These are phyloP conservation scores for Phoenix dactylifera DNA, from an alignment of 176 grass and related monocot species.

Conservation along the genomic window DNA sequence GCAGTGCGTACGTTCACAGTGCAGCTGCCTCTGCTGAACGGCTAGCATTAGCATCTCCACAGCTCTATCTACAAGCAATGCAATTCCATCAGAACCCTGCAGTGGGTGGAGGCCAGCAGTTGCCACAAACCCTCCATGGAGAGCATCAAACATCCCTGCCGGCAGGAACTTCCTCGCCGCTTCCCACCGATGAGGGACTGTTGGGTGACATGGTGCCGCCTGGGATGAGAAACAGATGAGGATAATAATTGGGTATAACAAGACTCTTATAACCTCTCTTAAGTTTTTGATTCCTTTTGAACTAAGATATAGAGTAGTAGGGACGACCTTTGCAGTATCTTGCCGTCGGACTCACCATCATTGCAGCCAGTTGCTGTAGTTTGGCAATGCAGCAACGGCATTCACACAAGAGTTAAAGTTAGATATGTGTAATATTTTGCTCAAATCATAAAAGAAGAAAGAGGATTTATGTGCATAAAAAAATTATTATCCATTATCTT, in stretches of 20 bases:
- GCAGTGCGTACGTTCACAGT: conserved; percentile 21
- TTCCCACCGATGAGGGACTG: conserved; percentile 39
- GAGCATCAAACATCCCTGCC: not conserved
- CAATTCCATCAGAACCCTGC: conserved; percentile 17
- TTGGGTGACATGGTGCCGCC: conserved; percentile 78
- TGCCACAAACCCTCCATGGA: conserved; percentile 1
- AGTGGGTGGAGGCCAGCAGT: conserved; percentile 4
- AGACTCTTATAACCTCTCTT: too few relatives aligned
- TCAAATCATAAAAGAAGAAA: too few relatives aligned
- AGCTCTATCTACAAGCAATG: not conserved
- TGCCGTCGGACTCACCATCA: too few relatives aligned
- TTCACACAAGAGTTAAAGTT: too few relatives aligned
- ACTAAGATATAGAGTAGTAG: too few relatives aligned
- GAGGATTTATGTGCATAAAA: too few relatives aligned
- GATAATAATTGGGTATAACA: not conserved
- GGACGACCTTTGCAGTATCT: too few relatives aligned
- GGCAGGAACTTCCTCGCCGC: not conserved
- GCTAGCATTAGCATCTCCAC: conserved; percentile 19
- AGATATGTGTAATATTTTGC: too few relatives aligned
- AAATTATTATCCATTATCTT: too few relatives aligned
- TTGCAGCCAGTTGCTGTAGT: too few relatives aligned
- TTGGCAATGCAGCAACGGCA: too few relatives aligned
- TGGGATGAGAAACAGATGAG: conserved; percentile 51
- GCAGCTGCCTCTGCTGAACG: conserved; percentile 33
- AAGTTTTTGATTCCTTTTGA: too few relatives aligned